Conservation (phyloP, 306 rosid species). For the Quercus cerris region DNA sequence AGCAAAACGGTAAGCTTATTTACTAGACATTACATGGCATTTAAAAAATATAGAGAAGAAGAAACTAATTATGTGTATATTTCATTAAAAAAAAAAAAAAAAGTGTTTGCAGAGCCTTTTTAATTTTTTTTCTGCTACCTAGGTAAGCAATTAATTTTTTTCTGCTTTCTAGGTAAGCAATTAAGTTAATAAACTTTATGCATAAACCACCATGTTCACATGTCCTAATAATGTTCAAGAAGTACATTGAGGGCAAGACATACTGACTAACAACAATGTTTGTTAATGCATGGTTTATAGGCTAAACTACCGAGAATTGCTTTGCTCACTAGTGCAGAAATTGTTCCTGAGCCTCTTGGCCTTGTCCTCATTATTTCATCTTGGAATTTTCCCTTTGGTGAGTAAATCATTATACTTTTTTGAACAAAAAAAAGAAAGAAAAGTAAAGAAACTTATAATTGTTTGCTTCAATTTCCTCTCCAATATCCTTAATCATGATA, state of each 20-base stretch:
- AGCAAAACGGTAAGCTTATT: slow-evolving; percentile 43
- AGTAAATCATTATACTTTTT: slow-evolving; percentile 12
- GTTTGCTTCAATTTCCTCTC: not conserved
- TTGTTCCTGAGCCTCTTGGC: slow-evolving; percentile 77
- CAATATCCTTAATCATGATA: not conserved
- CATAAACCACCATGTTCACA: too few relatives aligned
- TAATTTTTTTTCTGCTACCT: too few relatives aligned
- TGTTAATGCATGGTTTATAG: slow-evolving; percentile 22
- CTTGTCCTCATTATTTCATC: slow-evolving; percentile 70
- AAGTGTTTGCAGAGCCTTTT: too few relatives aligned
- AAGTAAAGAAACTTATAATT: not conserved
- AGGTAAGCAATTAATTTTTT: too few relatives aligned
- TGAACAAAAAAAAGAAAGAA: not conserved
- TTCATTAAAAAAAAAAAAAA: too few relatives aligned
- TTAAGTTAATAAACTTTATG: too few relatives aligned
- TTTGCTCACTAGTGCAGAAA: slow-evolving; percentile 54
- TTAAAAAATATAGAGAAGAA: not conserved
- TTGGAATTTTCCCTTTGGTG: slow-evolving; percentile 86
- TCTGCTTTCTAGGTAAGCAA: too few relatives aligned
- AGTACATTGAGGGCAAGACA: not conserved
- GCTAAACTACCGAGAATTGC: slow-evolving; percentile 66
- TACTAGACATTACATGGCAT: not conserved
- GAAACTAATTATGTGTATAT: not conserved
- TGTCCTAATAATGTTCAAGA: not conserved
- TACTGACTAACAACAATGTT: not conserved